Percentiles rank a stretch among this genome's conserved stretches.
Conservation (phyloP, 805 yeast species). For the Candida ponderosae region DNA sequence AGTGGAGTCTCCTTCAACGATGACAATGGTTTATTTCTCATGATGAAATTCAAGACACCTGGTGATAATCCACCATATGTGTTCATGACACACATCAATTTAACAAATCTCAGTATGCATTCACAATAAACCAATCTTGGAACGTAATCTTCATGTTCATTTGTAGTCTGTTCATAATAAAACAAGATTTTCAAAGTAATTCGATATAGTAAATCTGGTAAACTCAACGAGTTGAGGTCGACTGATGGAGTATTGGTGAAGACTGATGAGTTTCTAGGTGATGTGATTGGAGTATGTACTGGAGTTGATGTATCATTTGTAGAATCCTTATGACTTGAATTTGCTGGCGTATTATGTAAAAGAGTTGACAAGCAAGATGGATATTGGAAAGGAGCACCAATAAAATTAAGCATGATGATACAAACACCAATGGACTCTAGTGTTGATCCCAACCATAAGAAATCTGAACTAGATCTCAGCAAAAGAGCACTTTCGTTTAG, state of each 20-base stretch:
- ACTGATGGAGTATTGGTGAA: conserved; percentile 6
- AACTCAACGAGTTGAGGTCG: neutral
- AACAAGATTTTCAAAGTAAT: conserved; percentile 30
- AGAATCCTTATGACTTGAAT: conserved; percentile 1
- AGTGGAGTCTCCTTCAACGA: conserved; percentile 4
- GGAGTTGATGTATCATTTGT: conserved; percentile 3
- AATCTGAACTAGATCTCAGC: conserved; percentile 59
- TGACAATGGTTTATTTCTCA: conserved; percentile 27
- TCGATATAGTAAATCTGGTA: conserved; percentile 29
- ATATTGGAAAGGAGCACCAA: conserved; percentile 42
- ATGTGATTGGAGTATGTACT: conserved; percentile 26
- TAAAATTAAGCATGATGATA: conserved; percentile 48
- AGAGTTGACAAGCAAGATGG: conserved; percentile 23
- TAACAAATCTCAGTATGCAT: conserved; percentile 53
- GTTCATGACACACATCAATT: conserved; percentile 47
- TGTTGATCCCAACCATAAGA: conserved; percentile 83
- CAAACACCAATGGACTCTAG: conserved; percentile 76
- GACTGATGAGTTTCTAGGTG: conserved; percentile 43
- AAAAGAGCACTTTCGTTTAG: conserved; percentile 66
- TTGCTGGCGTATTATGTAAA: conserved; percentile 23
- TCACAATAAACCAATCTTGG: conserved; percentile 80
- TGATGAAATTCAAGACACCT: conserved; percentile 34
- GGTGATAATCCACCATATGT: conserved; percentile 40
- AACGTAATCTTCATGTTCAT: conserved; percentile 61
- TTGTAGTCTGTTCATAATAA: conserved; percentile 43